Percentiles rank a stretch among this genome's conserved stretches.
Conservation (phyloP, 495 filamentous ascomycete species). For the Podospora sp. region DNA sequence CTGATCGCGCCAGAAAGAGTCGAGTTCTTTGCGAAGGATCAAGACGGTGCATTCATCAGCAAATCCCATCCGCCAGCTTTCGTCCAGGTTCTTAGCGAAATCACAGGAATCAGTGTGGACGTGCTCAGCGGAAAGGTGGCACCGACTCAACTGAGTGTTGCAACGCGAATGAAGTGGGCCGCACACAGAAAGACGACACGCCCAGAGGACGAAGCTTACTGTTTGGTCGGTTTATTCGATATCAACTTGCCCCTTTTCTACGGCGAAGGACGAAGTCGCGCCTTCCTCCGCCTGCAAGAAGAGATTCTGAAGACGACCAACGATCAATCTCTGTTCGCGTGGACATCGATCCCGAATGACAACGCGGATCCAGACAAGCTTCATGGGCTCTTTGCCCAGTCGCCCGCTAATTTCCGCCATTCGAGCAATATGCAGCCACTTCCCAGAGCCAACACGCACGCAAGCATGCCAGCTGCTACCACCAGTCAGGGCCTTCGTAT, state of each 20-base stretch:
- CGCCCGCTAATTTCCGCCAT: background rate
- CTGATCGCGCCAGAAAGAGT: background rate
- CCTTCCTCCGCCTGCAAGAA: conserved; percentile 21
- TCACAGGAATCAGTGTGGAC: conserved; percentile 3
- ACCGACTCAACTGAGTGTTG: background rate
- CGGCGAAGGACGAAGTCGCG: conserved; percentile 17
- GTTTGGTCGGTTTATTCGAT: conserved; percentile 19
- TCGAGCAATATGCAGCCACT: background rate
- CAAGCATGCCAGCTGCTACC: background rate
- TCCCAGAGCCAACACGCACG: background rate
- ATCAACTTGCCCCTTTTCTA: conserved; percentile 26
- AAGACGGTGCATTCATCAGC: background rate
- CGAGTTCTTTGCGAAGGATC: background rate
- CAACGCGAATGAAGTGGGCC: conserved; percentile 19
- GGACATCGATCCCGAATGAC: background rate
- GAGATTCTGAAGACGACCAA: conserved; percentile 15
- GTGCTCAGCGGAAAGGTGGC: background rate
- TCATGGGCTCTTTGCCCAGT: background rate
- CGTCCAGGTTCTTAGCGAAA: background rate
- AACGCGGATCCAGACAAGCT: background rate
- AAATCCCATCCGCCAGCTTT: background rate
- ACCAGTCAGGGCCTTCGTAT: conserved; percentile 2
- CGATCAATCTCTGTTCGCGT: conserved; percentile 14
- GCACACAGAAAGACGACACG: conserved; percentile 12
- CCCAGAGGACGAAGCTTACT: conserved; percentile 22